Evolutionary conservation across 1,284 basidiomycete species (phyloP).

Genomic region (Ceratobasidium sp.): DNA sequence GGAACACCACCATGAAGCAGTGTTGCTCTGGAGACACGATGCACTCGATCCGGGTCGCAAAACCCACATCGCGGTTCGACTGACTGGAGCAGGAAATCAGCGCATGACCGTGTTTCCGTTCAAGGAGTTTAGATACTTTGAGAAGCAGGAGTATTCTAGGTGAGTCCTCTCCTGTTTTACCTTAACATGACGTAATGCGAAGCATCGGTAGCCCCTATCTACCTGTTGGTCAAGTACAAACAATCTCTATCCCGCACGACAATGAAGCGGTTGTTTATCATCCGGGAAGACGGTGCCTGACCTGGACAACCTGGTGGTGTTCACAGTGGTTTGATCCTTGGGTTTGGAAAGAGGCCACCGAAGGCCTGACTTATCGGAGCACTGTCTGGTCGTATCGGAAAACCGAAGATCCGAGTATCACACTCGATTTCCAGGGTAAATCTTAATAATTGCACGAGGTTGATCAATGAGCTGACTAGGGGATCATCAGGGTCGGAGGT

Average conservation of each 20-base stretch:
- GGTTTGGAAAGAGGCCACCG: constrained; percentile 7
- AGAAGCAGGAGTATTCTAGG: constrained; percentile 15
- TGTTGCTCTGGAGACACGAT: constrained; percentile 10
- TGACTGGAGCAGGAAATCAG: neutral
- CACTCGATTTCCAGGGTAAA: constrained; percentile 12
- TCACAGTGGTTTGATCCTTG: constrained; percentile 19
- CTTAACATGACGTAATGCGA: too few species aligned
- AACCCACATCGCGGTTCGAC: constrained; percentile 7
- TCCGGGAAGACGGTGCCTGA: constrained; percentile 14
- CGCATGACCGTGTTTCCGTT: constrained; percentile 6
- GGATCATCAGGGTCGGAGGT: neutral
- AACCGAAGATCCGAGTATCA: constrained; percentile 12
- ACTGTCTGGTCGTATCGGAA: constrained; percentile 12
- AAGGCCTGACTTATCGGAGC: constrained; percentile 10
- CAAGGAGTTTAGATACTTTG: constrained; percentile 24
- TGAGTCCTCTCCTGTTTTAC: neutral
- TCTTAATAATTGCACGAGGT: neutral
- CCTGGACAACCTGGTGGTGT: neutral
- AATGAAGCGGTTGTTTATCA: constrained; percentile 1
- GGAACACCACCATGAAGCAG: constrained; percentile 10
- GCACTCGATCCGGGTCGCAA: constrained; percentile 13
- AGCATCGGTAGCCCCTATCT: neutral
- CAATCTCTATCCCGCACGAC: neutral
- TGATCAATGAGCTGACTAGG: neutral
- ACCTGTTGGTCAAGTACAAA: neutral